phyloP scores from a whole-genome alignment of 2,329 filamentous ascomycete species.

The Neopestalotiopsis sp. region DNA sequence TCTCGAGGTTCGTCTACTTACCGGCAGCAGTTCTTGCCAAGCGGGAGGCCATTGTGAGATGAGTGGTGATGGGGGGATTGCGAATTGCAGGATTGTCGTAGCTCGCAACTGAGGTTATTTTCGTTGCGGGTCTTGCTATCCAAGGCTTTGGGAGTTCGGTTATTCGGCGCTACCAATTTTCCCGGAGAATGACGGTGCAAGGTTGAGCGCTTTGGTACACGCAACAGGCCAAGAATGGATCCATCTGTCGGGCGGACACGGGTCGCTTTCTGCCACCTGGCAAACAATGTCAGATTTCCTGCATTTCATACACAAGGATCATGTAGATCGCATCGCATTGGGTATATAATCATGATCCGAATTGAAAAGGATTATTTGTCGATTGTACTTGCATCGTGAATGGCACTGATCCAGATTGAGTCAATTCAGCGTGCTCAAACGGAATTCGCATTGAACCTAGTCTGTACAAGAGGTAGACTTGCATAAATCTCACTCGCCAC shows the following conservation, averaged over 20 bases:
- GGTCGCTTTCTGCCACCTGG: neutral
- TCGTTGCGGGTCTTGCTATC: conserved; percentile 17
- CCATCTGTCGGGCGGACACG: neutral
- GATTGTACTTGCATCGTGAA: no score
- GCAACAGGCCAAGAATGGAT: neutral
- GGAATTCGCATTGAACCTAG: no score
- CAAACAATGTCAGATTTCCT: neutral
- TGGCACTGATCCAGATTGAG: no score
- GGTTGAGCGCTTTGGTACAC: neutral
- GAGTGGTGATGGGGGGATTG: conserved; percentile 57
- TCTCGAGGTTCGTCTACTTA: conserved; percentile 58
- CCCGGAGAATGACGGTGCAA: conserved; percentile 2
- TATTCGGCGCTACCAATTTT: conserved; percentile 18
- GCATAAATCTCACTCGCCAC: no score
- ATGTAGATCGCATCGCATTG: neutral
- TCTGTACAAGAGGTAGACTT: no score
- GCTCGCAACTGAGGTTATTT: conserved; percentile 21
- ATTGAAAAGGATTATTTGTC: neutral
- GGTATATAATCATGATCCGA: neutral
- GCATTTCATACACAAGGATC: neutral
- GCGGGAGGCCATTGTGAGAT: conserved; percentile 93
- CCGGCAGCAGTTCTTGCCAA: conserved; percentile 93
- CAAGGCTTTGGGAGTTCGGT: conserved; percentile 12
- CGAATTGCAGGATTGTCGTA: conserved; percentile 41
- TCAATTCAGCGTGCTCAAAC: no score